These are phyloP conservation scores for Conticribra guillardii DNA, from an alignment of 108 stramenopile genomes.

Conservation along the genomic window DNA sequence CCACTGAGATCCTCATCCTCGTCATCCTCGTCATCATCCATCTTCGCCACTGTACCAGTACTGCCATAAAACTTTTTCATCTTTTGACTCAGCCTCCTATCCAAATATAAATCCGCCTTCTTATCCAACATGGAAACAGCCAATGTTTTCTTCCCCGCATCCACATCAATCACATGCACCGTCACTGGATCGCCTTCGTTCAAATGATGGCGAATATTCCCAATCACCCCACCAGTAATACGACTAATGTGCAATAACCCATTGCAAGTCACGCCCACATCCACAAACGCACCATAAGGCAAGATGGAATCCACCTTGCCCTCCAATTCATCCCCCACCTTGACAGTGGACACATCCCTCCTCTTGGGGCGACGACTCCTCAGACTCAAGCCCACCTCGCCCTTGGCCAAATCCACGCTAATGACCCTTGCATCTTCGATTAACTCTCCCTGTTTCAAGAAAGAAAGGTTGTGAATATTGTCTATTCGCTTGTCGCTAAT, in stretches of 20 bases:
- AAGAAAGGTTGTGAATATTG: slow-evolving; percentile 22
- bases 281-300: slow-evolving; percentile 49
- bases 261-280: slow-evolving; percentile 41
- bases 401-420: slow-evolving; percentile 31
- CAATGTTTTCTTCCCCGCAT: slow-evolving; percentile 41
- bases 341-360: slow-evolving; percentile 13
- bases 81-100: slow-evolving; percentile 35
- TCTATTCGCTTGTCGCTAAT: slow-evolving; percentile 31
- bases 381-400: slow-evolving; percentile 42
- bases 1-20: slow-evolving; percentile 12
- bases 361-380: slow-evolving; percentile 37
- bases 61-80: slow-evolving; percentile 40
- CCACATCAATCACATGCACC: slow-evolving; percentile 45
- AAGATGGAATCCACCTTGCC: slow-evolving; percentile 37
- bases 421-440: slow-evolving; percentile 40
- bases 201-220: slow-evolving; percentile 47
- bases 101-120: slow-evolving; percentile 47
- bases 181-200: slow-evolving; percentile 52
- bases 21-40: neutral
- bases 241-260: slow-evolving; percentile 49
- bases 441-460: slow-evolving; percentile 32
- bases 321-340: slow-evolving; percentile 37
- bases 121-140: slow-evolving; percentile 51
- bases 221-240: slow-evolving; percentile 41
- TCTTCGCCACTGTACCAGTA: slow-evolving; percentile 16